Conservation (phyloP, 768 basidiomycete species). For the Trametes villosa region DNA sequence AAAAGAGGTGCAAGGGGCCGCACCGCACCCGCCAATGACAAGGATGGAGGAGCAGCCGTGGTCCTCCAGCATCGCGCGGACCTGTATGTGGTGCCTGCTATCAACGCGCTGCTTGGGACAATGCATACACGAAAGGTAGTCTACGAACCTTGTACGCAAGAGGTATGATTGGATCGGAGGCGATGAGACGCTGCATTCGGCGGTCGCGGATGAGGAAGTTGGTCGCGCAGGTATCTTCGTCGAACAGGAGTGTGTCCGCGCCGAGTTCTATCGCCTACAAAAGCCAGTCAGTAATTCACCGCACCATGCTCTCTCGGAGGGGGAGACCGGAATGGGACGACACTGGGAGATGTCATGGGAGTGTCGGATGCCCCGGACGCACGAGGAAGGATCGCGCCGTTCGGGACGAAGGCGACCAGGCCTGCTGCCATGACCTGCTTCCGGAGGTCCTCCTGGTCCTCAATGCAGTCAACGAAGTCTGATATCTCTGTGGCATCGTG, state of each 20-base stretch:
- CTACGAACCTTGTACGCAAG: constrained; percentile 19
- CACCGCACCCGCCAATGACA: constrained; percentile 29
- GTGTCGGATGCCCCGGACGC: constrained; percentile 21
- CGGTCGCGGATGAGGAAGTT: constrained; percentile 27
- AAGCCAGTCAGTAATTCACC: not conserved
- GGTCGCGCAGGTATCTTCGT: constrained; percentile 28
- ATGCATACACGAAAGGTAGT: too few relatives aligned
- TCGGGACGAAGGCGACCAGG: constrained; percentile 22
- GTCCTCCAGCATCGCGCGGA: constrained; percentile 19
- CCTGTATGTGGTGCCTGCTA: not conserved
- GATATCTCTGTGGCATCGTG: not conserved
- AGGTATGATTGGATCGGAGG: constrained; percentile 23
- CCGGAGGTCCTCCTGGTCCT: constrained; percentile 19
- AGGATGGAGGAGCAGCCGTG: constrained; percentile 23
- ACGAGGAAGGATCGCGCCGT: constrained; percentile 26
- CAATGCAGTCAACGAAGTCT: constrained; percentile 19
- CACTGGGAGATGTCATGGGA: constrained; percentile 5
- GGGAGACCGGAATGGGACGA: constrained; percentile 17
- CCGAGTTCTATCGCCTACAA: constrained; percentile 20
- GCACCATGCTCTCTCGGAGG: not conserved
- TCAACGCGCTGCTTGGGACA: not conserved
- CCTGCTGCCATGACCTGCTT: constrained; percentile 8
- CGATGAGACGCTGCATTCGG: constrained; percentile 24
- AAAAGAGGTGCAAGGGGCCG: too few relatives aligned
- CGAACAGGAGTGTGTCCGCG: constrained; percentile 24